phyloP scores from a whole-genome alignment of 305 asterid genomes.

The Fraxinus paxiana region DNA sequence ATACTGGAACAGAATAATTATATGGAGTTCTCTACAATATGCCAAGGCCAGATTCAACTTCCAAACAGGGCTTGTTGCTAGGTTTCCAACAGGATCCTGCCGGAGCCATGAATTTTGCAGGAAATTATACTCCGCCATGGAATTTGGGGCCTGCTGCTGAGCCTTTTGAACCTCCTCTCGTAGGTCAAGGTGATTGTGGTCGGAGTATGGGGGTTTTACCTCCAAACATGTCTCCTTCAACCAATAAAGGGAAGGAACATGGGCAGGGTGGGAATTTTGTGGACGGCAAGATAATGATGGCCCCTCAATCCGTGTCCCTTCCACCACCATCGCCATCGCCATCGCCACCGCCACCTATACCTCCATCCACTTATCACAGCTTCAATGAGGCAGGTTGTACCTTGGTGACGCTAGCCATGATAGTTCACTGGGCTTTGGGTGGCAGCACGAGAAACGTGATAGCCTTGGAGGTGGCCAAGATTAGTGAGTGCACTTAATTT shows the following conservation, averaged over 20 bases:
- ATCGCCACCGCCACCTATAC: constrained; percentile 51
- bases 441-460: constrained; percentile 55
- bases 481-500: constrained; percentile 21
- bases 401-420: constrained; percentile 52
- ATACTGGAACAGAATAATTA: constrained; percentile 61
- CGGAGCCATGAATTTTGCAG: constrained; percentile 29
- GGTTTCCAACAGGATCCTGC: constrained; percentile 55
- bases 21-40: constrained; percentile 56
- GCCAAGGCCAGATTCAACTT: constrained; percentile 51
- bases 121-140: constrained; percentile 64
- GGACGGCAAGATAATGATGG: constrained; percentile 52
- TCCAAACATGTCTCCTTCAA: constrained; percentile 36
- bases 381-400: constrained; percentile 46
- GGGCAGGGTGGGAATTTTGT: constrained; percentile 44
- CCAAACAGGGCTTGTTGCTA: constrained; percentile 55
- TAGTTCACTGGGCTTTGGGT: constrained; percentile 64
- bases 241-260: constrained; percentile 41
- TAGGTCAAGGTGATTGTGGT: constrained; percentile 58
- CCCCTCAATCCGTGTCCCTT: constrained; percentile 43
- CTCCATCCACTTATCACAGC: constrained; percentile 43
- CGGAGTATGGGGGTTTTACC: constrained; percentile 41
- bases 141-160: constrained; percentile 46
- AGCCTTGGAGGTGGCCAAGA: constrained; percentile 47
- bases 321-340: constrained; percentile 48
- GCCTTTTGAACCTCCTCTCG: constrained; percentile 56